Percentiles rank a stretch among this genome's conserved stretches.
phyloP scores from a whole-genome alignment of 1,284 basidiomycete genomes.

The Puccinia sorghi region DNA sequence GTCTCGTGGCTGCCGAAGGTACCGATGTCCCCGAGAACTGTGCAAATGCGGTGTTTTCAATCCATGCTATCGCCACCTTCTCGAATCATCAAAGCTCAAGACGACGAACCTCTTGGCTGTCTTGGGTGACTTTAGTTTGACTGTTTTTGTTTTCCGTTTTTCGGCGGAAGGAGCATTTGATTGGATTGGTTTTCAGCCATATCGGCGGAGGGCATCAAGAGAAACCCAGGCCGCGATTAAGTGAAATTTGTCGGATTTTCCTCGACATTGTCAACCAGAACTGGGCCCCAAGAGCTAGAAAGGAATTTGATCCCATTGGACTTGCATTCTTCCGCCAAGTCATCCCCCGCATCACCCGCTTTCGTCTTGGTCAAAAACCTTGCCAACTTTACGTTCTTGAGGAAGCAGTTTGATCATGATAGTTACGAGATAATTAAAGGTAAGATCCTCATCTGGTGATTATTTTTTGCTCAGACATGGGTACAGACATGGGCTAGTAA shows the following conservation, averaged over 20 bases:
- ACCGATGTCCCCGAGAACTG: conserved; percentile 80
- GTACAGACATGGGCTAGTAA: no score
- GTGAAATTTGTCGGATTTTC: no score
- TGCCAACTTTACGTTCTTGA: conserved; percentile 28
- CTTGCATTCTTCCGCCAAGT: no score
- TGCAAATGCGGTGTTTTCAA: conserved; percentile 86
- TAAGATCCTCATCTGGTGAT: no score
- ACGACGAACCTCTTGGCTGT: conserved; percentile 51
- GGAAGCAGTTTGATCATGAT: conserved; percentile 23
- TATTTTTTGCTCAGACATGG: no score
- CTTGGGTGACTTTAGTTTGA: no score
- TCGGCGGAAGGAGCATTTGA: conserved; percentile 41
- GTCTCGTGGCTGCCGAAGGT: conserved; percentile 78
- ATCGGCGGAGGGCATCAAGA: conserved; percentile 20
- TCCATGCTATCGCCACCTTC: conserved; percentile 96
- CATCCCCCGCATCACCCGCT: no score
- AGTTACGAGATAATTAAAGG: conserved; percentile 39
- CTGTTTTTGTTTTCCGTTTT: conserved; percentile 2
- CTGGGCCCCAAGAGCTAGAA: no score
- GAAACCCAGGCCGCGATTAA: conserved; percentile 11
- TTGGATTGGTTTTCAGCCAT: conserved; percentile 43
- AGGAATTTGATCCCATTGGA: no score
- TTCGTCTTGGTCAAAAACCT: conserved; percentile 41
- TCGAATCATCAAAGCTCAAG: conserved; percentile 74
- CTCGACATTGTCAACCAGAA: no score